Percentiles rank a stretch among this genome's conserved stretches.
Evolutionary conservation across 2,329 filamentous ascomycete species (phyloP).

Genomic region (Rhexocercosporidium sp.): DNA sequence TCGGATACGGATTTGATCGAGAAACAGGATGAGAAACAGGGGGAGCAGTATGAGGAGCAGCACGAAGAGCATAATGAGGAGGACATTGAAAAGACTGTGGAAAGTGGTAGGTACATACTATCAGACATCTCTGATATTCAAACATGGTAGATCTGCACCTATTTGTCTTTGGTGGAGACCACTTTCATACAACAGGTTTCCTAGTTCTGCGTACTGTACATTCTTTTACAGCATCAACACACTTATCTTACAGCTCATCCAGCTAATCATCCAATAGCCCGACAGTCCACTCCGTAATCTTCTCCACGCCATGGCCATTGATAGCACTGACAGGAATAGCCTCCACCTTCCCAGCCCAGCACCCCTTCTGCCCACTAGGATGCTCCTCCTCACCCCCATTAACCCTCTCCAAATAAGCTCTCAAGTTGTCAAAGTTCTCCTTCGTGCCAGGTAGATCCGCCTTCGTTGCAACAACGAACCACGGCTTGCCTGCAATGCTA

Average conservation of each 20-base stretch:
- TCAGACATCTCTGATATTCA: not conserved
- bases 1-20: too few relatives aligned
- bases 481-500: constrained; percentile 85
- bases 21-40: too few relatives aligned
- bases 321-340: constrained; percentile 91
- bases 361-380: constrained; percentile 68
- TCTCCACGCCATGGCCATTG: constrained; percentile 79
- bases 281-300: constrained; percentile 74
- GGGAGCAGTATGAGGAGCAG: too few relatives aligned
- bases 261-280: constrained; percentile 56
- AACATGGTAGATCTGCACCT: not conserved
- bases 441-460: constrained; percentile 82
- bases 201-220: not conserved
- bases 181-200: too few relatives aligned
- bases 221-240: not conserved
- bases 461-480: constrained; percentile 96
- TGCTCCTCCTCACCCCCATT: constrained; percentile 67
- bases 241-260: not conserved
- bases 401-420: constrained; percentile 72
- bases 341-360: constrained; percentile 65
- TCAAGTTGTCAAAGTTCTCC: constrained; percentile 74
- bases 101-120: not conserved
- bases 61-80: too few relatives aligned
- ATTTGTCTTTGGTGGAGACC: too few relatives aligned
- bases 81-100: not conserved